These are phyloP conservation scores for Komagataella kurtzmanii DNA, from an alignment of 805 yeast genomes.

Conservation along the genomic window DNA sequence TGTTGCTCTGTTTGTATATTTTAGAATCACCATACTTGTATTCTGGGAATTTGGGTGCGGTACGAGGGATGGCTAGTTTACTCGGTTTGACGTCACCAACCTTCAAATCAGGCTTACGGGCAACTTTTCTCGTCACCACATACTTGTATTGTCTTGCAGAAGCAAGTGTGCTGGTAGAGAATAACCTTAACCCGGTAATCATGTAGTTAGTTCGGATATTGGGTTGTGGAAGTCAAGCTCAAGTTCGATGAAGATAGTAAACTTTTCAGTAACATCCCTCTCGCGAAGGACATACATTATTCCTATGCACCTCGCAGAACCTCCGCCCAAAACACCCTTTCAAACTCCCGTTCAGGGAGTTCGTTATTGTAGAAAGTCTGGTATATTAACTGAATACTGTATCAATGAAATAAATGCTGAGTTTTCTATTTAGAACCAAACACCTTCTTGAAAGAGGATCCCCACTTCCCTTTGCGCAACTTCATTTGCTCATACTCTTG, in stretches of 20 bases:
- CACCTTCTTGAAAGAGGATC: slow-evolving; percentile 13
- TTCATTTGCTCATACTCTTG: slow-evolving; percentile 23
- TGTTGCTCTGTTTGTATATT: slow-evolving; percentile 70
- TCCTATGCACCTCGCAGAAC: background rate
- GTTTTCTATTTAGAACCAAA: slow-evolving; percentile 6
- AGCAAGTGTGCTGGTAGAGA: slow-evolving; percentile 9
- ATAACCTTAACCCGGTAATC: slow-evolving; percentile 6
- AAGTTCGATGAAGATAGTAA: background rate
- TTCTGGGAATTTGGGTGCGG: slow-evolving; percentile 36
- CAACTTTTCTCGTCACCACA: slow-evolving; percentile 34
- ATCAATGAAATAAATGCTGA: too few relatives aligned
- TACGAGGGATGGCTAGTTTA: slow-evolving; percentile 25
- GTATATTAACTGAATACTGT: background rate
- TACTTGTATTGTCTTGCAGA: slow-evolving; percentile 19
- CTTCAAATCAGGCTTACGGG: slow-evolving; percentile 25
- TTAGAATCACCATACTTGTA: slow-evolving; percentile 72
- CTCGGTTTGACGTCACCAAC: slow-evolving; percentile 42
- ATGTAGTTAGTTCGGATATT: background rate
- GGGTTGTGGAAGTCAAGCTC: background rate
- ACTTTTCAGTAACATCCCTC: background rate
- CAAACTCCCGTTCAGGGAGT: background rate
- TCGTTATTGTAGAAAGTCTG: background rate
- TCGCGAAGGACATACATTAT: background rate
- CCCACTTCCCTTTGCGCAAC: slow-evolving; percentile 17
- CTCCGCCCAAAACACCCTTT: background rate